Evolutionary conservation across 805 yeast species (phyloP).

Genomic region (Ogataea polymorpha): DNA sequence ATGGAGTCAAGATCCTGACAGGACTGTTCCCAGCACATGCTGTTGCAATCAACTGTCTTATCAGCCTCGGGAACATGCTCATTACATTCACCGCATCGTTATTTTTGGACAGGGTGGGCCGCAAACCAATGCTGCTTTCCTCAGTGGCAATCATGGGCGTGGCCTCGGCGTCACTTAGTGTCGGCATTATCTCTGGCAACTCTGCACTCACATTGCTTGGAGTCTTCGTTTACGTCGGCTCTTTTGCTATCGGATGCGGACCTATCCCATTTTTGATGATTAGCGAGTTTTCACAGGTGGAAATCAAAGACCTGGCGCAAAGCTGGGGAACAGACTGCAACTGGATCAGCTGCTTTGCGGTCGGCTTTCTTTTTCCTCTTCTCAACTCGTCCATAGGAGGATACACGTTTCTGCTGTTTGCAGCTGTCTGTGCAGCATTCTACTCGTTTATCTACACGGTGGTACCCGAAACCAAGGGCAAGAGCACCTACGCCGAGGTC

Average conservation of each 20-base stretch:
- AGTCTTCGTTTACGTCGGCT: slow-evolving; percentile 69
- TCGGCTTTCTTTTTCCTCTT: slow-evolving; percentile 80
- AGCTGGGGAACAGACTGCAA: slow-evolving; percentile 89
- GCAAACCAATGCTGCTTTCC: slow-evolving; percentile 64
- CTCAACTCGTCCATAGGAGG: slow-evolving; percentile 68
- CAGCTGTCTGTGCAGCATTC: slow-evolving; percentile 51
- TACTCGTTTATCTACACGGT: slow-evolving; percentile 41
- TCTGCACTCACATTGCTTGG: slow-evolving; percentile 56
- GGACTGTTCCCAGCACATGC: slow-evolving; percentile 70
- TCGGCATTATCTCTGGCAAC: slow-evolving; percentile 53
- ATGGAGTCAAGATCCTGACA: slow-evolving; percentile 85
- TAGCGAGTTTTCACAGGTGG: slow-evolving; percentile 81
- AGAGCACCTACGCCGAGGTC: slow-evolving; percentile 57
- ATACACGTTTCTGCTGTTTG: slow-evolving; percentile 70
- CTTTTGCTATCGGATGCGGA: slow-evolving; percentile 90
- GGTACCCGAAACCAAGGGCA: slow-evolving; percentile 80
- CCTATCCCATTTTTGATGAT: slow-evolving; percentile 92
- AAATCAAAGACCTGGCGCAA: slow-evolving; percentile 83
- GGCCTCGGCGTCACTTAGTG: slow-evolving; percentile 58
- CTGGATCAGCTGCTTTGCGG: slow-evolving; percentile 84
- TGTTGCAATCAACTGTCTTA: slow-evolving; percentile 66
- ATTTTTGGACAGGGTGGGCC: slow-evolving; percentile 70
- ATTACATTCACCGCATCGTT: slow-evolving; percentile 75
- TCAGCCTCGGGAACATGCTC: slow-evolving; percentile 70
- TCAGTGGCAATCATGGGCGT: slow-evolving; percentile 71